Evolutionary conservation across 2,329 filamentous ascomycete species (phyloP).

Genomic region (Fusarium ramigenum): DNA sequence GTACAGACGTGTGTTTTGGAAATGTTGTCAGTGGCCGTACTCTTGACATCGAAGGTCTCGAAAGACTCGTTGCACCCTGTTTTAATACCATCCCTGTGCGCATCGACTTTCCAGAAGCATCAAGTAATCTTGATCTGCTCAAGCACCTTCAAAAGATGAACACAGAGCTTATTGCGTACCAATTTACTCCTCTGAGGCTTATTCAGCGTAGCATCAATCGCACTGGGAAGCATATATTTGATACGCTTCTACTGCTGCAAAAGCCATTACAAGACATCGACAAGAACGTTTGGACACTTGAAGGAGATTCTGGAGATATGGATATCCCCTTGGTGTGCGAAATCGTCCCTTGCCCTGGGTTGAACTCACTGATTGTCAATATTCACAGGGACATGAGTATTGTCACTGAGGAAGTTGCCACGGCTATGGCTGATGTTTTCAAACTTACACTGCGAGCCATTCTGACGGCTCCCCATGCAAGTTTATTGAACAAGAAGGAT

Average conservation of each 20-base stretch:
- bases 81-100: conserved; percentile 89
- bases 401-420: conserved; percentile 42
- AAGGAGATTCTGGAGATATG: conserved; percentile 70
- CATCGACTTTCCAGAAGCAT: conserved; percentile 58
- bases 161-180: conserved; percentile 69
- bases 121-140: conserved; percentile 66
- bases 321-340: conserved; percentile 83
- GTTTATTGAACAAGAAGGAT: conserved; percentile 15
- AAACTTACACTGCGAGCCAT: conserved; percentile 42
- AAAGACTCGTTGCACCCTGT: conserved; percentile 83
- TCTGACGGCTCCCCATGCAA: conserved; percentile 43
- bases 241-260: conserved; percentile 83
- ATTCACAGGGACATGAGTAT: conserved; percentile 69
- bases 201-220: conserved; percentile 66
- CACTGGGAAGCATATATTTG: conserved; percentile 70
- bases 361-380: conserved; percentile 65
- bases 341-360: conserved; percentile 64
- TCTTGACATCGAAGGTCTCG: conserved; percentile 70
- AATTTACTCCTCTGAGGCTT: conserved; percentile 77
- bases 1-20: conserved; percentile 82
- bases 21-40: conserved; percentile 85
- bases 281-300: conserved; percentile 62
- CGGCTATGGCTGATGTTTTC: conserved; percentile 45
- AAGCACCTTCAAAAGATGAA: conserved; percentile 70
- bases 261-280: conserved; percentile 68